Percentiles rank a stretch among this genome's conserved stretches.
phyloP scores from a whole-genome alignment of 306 rosid species.

The Vicia sativa region DNA sequence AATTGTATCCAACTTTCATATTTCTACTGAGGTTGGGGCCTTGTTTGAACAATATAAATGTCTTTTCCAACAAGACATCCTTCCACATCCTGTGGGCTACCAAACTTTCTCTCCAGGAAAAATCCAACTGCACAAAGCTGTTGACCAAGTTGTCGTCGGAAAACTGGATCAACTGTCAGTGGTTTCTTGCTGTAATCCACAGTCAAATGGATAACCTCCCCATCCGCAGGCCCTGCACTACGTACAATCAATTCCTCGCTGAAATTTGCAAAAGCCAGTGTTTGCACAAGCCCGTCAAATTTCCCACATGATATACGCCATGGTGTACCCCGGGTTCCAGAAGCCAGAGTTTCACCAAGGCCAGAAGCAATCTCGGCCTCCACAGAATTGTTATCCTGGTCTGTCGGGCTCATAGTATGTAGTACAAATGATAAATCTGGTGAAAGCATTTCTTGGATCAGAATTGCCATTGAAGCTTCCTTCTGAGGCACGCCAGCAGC shows the following conservation, averaged over 20 bases:
- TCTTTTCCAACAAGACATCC: conserved; percentile 89
- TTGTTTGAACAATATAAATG: conserved; percentile 81
- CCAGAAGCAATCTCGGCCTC: conserved; percentile 97
- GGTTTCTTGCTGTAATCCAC: conserved; percentile 94
- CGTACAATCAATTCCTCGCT: conserved; percentile 84
- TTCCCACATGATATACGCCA: conserved; percentile 88
- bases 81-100: conserved; percentile 89
- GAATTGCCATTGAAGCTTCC: conserved; percentile 87
- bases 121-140: conserved; percentile 87
- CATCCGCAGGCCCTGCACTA: conserved; percentile 82
- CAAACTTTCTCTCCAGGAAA: conserved; percentile 85
- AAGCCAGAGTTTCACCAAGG: conserved; percentile 97
- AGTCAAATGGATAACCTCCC: conserved; percentile 77
- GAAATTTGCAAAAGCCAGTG: conserved; percentile 88
- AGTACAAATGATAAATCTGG: conserved; percentile 93
- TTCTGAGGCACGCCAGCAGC: conserved; percentile 82
- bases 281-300: conserved; percentile 71
- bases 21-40: conserved; percentile 78
- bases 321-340: conserved; percentile 93
- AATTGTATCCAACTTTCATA: conserved; percentile 3
- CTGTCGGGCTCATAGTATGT: conserved; percentile 76
- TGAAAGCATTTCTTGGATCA: conserved; percentile 95
- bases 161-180: conserved; percentile 67
- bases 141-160: conserved; percentile 80
- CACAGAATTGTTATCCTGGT: conserved; percentile 67